These are phyloP conservation scores for Schizophyllum commune DNA, from an alignment of 1,284 basidiomycete species.

Conservation along the genomic window DNA sequence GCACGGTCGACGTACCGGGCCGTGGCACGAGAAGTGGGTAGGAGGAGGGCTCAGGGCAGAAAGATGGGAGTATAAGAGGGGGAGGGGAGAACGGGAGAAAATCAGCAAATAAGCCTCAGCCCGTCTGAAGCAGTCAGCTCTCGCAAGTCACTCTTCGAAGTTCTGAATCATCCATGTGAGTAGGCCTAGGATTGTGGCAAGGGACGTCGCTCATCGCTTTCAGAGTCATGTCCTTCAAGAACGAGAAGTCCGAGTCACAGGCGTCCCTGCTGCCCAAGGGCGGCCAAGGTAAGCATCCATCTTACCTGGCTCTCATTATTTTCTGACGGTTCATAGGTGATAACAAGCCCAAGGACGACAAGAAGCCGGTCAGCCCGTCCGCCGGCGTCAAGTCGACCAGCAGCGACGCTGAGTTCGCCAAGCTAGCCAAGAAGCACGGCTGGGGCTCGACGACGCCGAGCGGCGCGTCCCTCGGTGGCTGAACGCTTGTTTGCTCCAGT, in stretches of 20 bases:
- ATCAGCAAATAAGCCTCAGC: too few relatives aligned
- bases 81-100: too few relatives aligned
- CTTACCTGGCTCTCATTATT: background rate
- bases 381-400: background rate
- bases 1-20: too few relatives aligned
- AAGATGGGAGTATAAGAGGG: too few relatives aligned
- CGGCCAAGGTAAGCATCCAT: background rate
- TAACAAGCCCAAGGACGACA: background rate
- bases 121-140: too few relatives aligned
- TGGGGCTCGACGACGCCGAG: slow-evolving; percentile 20
- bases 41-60: too few relatives aligned
- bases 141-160: background rate
- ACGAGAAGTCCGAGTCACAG: background rate
- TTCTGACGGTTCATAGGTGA: background rate
- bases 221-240: background rate
- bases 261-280: background rate
- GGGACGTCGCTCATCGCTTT: background rate
- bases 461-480: slow-evolving; percentile 10
- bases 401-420: slow-evolving; percentile 15
- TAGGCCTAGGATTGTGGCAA: background rate
- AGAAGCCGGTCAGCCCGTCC: background rate
- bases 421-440: slow-evolving; percentile 17
- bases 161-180: background rate
- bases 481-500: background rate
- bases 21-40: too few relatives aligned